These are phyloP conservation scores for Neopestalotiopsis clavispora DNA, from an alignment of 2,329 filamentous ascomycete genomes.

Conservation along the genomic window DNA sequence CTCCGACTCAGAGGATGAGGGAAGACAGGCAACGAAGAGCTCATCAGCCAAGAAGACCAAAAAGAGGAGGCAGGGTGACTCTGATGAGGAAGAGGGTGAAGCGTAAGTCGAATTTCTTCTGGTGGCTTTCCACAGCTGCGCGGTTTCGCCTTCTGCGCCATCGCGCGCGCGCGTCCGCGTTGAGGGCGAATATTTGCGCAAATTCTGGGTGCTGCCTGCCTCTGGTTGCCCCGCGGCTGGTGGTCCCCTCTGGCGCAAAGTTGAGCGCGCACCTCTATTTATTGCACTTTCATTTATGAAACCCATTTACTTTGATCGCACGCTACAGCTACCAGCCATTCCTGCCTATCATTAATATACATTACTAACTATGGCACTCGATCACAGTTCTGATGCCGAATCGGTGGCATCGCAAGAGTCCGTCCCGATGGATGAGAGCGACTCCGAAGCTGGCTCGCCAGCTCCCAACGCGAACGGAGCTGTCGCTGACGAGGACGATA, in stretches of 20 bases:
- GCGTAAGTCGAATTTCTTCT: constrained; percentile 63
- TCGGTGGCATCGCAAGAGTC: constrained; percentile 79
- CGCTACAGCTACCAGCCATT: neutral
- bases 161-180: neutral
- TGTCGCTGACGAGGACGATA: constrained; percentile 55
- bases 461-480: constrained; percentile 40
- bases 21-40: constrained; percentile 39
- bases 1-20: constrained; percentile 55
- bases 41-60: constrained; percentile 50
- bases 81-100: constrained; percentile 79
- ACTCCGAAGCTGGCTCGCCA: constrained; percentile 72
- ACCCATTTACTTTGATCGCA: neutral
- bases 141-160: constrained; percentile 15
- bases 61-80: constrained; percentile 56
- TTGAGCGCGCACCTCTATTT: neutral
- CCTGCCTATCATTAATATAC: neutral
- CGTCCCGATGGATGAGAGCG: constrained; percentile 88
- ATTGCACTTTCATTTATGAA: neutral
- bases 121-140: neutral
- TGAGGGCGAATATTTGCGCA: neutral
- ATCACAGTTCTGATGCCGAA: constrained; percentile 49
- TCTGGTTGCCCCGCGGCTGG: neutral
- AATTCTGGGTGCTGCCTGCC: neutral
- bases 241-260: neutral
- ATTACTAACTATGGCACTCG: constrained; percentile 21